Evolutionary conservation across 2,329 filamentous ascomycete genomes (phyloP).

Genomic region (Epicoccum sorghinum): DNA sequence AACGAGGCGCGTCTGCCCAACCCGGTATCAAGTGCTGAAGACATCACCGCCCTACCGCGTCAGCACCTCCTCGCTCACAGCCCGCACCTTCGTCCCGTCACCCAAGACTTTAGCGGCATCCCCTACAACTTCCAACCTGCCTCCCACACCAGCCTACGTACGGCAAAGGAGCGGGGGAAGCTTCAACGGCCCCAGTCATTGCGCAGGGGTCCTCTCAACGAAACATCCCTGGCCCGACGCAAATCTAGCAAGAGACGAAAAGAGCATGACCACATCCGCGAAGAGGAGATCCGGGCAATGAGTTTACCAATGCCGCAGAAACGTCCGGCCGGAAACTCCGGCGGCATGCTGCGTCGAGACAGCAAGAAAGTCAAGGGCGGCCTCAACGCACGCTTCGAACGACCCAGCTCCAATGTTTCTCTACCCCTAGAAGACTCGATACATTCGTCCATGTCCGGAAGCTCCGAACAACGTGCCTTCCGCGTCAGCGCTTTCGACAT

Average conservation of each 20-base stretch:
- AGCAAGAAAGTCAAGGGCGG: constrained; percentile 69
- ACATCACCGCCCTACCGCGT: constrained; percentile 56
- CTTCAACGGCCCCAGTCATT: constrained; percentile 56
- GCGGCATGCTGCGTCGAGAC: constrained; percentile 67
- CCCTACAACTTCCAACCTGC: constrained; percentile 53
- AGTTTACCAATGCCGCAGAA: constrained; percentile 69
- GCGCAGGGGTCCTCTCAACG: constrained; percentile 65
- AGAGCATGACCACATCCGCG: constrained; percentile 72
- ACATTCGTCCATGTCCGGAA: constrained; percentile 75
- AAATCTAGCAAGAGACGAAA: constrained; percentile 73
- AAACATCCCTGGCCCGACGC: constrained; percentile 64
- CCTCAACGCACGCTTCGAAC: constrained; percentile 62
- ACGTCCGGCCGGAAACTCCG: constrained; percentile 65
- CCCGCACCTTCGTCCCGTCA: constrained; percentile 55
- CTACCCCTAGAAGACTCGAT: constrained; percentile 76
- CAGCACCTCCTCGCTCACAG: constrained; percentile 51
- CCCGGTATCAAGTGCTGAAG: constrained; percentile 46
- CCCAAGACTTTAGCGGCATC: constrained; percentile 49
- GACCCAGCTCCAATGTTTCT: constrained; percentile 72
- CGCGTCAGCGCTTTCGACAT: constrained; percentile 79
- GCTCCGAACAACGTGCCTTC: constrained; percentile 77
- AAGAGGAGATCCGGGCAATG: constrained; percentile 89
- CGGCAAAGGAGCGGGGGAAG: constrained; percentile 51
- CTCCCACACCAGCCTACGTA: constrained; percentile 44
- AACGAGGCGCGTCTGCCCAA: constrained; percentile 25